Evolutionary conservation across 352 stramenopile species (phyloP).

Genomic region (Globisporangium camurandrum): DNA sequence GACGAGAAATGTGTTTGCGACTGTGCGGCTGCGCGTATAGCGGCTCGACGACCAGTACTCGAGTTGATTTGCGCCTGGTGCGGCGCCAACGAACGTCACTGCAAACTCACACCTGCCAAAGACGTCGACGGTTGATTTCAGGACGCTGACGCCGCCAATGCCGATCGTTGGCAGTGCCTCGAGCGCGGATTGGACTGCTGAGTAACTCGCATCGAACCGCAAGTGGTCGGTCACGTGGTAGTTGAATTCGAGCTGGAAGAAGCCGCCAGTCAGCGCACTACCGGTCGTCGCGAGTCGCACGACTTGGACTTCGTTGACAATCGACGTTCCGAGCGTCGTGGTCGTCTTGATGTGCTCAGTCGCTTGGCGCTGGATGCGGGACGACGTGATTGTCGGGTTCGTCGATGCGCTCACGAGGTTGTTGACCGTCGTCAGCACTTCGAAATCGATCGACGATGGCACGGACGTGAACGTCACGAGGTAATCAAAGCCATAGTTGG

Average conservation of each 20-base stretch:
- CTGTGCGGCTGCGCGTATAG: slow-evolving; percentile 37
- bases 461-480: slow-evolving; percentile 54
- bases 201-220: slow-evolving; percentile 48
- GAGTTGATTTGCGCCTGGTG: slow-evolving; percentile 29
- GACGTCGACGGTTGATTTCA: slow-evolving; percentile 19
- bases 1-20: slow-evolving; percentile 38
- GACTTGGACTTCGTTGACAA: slow-evolving; percentile 70
- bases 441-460: slow-evolving; percentile 25
- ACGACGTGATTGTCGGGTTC: slow-evolving; percentile 20
- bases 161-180: slow-evolving; percentile 52
- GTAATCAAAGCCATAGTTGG: slow-evolving; percentile 69
- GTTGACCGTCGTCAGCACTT: slow-evolving; percentile 35
- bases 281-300: slow-evolving; percentile 39
- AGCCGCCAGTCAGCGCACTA: slow-evolving; percentile 28
- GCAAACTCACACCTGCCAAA: slow-evolving; percentile 35
- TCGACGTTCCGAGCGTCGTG: slow-evolving; percentile 29
- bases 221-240: slow-evolving; percentile 49
- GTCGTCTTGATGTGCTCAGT: slow-evolving; percentile 75
- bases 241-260: slow-evolving; percentile 70
- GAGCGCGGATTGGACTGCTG: slow-evolving; percentile 47
- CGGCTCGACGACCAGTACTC: slow-evolving; percentile 63
- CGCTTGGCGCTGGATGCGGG: slow-evolving; percentile 23
- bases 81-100: slow-evolving; percentile 52
- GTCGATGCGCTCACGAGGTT: slow-evolving; percentile 58
- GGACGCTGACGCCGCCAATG: slow-evolving; percentile 29